Conservation (phyloP, 345 rosid genomes). For the Gossypium rotundifolium region DNA sequence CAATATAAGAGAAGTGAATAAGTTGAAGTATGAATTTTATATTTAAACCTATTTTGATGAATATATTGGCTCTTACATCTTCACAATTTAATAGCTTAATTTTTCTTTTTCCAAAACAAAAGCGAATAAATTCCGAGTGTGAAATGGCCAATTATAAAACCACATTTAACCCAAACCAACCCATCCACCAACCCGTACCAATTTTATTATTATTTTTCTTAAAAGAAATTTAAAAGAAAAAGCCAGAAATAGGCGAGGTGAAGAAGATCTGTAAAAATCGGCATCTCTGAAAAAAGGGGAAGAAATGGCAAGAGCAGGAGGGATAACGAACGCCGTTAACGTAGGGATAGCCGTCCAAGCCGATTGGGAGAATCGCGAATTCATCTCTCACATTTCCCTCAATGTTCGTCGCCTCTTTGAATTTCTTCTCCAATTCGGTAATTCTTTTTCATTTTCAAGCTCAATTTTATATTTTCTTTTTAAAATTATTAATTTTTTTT, state of each 20-base stretch:
- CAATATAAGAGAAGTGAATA: no score
- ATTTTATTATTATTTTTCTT: not conserved
- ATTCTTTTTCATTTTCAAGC: not conserved
- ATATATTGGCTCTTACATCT: no score
- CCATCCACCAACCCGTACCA: not conserved
- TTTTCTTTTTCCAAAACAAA: no score
- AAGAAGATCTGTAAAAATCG: not conserved
- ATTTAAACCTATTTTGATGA: no score
- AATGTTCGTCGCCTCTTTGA: slow-evolving; percentile 98
- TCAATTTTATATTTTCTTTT: not conserved
- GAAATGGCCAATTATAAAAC: no score
- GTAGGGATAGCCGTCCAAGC: slow-evolving; percentile 99
- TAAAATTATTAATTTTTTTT: not conserved
- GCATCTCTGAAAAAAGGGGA: not conserved
- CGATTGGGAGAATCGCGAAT: slow-evolving; percentile 99
- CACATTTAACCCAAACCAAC: not conserved
- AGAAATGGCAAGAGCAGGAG: slow-evolving; percentile 91
- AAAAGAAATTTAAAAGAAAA: not conserved
- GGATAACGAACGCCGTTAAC: slow-evolving; percentile 92
- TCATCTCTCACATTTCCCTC: slow-evolving; percentile 93
- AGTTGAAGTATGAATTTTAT: no score
- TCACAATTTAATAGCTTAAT: no score
- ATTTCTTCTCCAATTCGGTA: slow-evolving; percentile 93
- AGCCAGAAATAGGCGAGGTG: not conserved
- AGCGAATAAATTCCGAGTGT: no score